phyloP scores from a whole-genome alignment of 495 filamentous ascomycete species.

The Neurospora sublineolata region DNA sequence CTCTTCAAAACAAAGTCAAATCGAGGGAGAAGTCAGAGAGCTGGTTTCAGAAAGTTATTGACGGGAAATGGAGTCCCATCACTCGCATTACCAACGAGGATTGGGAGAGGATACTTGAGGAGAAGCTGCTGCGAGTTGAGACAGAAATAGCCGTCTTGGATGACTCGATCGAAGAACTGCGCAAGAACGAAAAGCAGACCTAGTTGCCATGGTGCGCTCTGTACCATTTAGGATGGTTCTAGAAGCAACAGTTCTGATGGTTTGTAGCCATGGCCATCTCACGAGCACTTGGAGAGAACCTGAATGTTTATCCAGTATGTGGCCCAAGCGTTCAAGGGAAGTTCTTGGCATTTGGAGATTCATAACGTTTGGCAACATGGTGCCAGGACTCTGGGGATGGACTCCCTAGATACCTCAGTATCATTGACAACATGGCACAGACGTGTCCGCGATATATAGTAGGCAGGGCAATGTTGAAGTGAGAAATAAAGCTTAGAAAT shows the following conservation, averaged over 20 bases:
- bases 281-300: background rate
- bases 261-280: background rate
- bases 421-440: too few relatives aligned
- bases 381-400: background rate
- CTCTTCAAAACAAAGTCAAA: slow-evolving; percentile 9
- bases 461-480: too few relatives aligned
- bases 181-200: slow-evolving; percentile 15
- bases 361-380: background rate
- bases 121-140: slow-evolving; percentile 67
- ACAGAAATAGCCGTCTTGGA: slow-evolving; percentile 80
- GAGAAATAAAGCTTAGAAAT: too few relatives aligned
- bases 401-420: too few relatives aligned
- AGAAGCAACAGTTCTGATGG: background rate
- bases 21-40: background rate
- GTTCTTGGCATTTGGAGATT: background rate
- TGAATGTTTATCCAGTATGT: background rate
- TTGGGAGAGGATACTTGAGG: slow-evolving; percentile 62
- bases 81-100: slow-evolving; percentile 65
- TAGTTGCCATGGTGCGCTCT: background rate
- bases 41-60: slow-evolving; percentile 17
- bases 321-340: background rate
- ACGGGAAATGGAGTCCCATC: slow-evolving; percentile 73
- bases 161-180: slow-evolving; percentile 60
- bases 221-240: background rate
- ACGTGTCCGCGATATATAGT: too few relatives aligned